These are phyloP conservation scores for Microdochium trichocladiopsis DNA, from an alignment of 2,329 filamentous ascomycete genomes.

Conservation along the genomic window DNA sequence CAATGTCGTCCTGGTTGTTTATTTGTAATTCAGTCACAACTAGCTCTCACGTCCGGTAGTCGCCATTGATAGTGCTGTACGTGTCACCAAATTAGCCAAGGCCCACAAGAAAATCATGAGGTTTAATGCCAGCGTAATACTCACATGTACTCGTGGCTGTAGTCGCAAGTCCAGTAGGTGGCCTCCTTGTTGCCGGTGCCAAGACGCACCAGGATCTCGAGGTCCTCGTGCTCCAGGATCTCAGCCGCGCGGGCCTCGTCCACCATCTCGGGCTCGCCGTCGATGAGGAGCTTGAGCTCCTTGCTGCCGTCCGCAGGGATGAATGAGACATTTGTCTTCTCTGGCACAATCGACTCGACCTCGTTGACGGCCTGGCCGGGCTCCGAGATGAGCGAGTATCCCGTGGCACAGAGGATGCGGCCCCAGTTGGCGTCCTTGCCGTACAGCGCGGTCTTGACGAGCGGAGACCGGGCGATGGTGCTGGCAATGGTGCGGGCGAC, in stretches of 20 bases:
- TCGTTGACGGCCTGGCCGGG: constrained; percentile 50
- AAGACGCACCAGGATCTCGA: constrained; percentile 70
- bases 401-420: constrained; percentile 88
- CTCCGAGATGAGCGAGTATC: constrained; percentile 63
- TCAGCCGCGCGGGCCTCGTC: constrained; percentile 70
- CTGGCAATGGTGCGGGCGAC: constrained; percentile 76
- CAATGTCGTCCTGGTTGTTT: too few relatives aligned
- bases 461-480: constrained; percentile 81
- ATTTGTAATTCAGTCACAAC: not conserved
- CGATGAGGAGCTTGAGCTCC: constrained; percentile 69
- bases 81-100: constrained; percentile 10
- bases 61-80: constrained; percentile 53
- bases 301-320: constrained; percentile 68
- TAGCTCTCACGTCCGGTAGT: constrained; percentile 50
- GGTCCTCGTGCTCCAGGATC: constrained; percentile 70
- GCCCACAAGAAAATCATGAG: not conserved
- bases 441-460: constrained; percentile 96
- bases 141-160: constrained; percentile 69
- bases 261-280: constrained; percentile 73
- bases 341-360: constrained; percentile 54
- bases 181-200: constrained; percentile 63
- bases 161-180: constrained; percentile 80
- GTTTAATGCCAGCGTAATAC: constrained; percentile 4
- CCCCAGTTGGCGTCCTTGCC: constrained; percentile 99
- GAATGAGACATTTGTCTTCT: constrained; percentile 72